Evolutionary conservation across 169 alveolate genomes (phyloP).

Genomic region (Cryptosporidium ubiquitum): DNA sequence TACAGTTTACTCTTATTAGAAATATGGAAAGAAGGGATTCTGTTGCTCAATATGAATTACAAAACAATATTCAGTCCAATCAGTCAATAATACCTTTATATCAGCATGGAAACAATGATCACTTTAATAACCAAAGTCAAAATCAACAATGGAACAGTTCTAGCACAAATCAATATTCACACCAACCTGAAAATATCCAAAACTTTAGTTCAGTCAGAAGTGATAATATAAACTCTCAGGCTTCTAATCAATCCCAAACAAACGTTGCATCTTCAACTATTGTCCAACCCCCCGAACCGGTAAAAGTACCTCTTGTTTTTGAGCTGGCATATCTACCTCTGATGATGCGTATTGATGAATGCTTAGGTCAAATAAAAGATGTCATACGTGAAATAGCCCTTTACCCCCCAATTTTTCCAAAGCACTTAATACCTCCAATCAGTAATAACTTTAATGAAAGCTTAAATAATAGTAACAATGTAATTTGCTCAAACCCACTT

Average conservation of each 20-base stretch:
- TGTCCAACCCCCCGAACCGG: constrained; percentile 70
- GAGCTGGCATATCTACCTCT: constrained; percentile 61
- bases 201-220: neutral
- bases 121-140: neutral
- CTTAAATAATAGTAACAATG: neutral
- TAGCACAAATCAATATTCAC: neutral
- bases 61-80: neutral
- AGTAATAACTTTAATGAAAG: constrained; percentile 1
- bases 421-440: constrained; percentile 8
- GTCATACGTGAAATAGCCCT: constrained; percentile 81
- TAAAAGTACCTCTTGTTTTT: constrained; percentile 57
- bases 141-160: constrained; percentile 19
- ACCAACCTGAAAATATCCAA: neutral
- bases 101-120: constrained; percentile 29
- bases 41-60: constrained; percentile 15
- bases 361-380: constrained; percentile 80
- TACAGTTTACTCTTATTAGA: constrained; percentile 40
- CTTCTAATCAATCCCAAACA: neutral
- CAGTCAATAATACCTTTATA: constrained; percentile 7
- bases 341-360: constrained; percentile 79
- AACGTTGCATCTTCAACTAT: neutral
- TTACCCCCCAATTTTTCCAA: constrained; percentile 79
- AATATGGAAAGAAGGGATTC: constrained; percentile 31
- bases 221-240: constrained; percentile 4
- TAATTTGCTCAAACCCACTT: constrained; percentile 5